These are phyloP conservation scores for Apophysomyces variabilis DNA, from an alignment of 371 early-diverging fungal species.

Conservation along the genomic window DNA sequence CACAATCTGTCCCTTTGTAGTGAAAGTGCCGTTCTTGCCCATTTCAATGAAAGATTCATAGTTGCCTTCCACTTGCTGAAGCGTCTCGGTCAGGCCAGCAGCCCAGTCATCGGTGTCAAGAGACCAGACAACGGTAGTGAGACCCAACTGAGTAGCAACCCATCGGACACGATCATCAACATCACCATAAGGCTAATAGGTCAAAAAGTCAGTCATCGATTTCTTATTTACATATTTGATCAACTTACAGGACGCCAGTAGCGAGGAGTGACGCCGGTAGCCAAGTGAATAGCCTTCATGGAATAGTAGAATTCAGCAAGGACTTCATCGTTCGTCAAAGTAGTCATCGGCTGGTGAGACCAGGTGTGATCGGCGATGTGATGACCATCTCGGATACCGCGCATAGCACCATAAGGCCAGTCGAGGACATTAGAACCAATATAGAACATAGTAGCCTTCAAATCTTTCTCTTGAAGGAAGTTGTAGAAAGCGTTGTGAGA, in stretches of 20 bases:
- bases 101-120: conserved; percentile 63
- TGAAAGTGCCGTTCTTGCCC: conserved; percentile 54
- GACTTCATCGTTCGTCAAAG: conserved; percentile 69
- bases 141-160: conserved; percentile 57
- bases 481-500: conserved; percentile 58
- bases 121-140: conserved; percentile 58
- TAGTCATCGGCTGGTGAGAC: conserved; percentile 70
- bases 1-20: conserved; percentile 46
- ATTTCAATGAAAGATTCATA: conserved; percentile 48
- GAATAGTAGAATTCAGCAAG: conserved; percentile 78
- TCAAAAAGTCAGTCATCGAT: not conserved
- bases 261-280: conserved; percentile 54
- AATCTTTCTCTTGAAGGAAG: conserved; percentile 45
- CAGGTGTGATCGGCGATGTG: conserved; percentile 78
- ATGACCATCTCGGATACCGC: conserved; percentile 63
- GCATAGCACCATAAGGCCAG: conserved; percentile 58
- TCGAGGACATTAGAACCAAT: conserved; percentile 70
- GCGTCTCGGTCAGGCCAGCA: conserved; percentile 48
- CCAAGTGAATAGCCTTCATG: conserved; percentile 63
- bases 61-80: conserved; percentile 35
- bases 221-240: not conserved
- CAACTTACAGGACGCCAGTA: conserved; percentile 55
- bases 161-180: conserved; percentile 72
- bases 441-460: conserved; percentile 74
- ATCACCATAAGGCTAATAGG: conserved; percentile 55